phyloP scores from a whole-genome alignment of 306 rosid genomes.

The Quercus engelmannii region DNA sequence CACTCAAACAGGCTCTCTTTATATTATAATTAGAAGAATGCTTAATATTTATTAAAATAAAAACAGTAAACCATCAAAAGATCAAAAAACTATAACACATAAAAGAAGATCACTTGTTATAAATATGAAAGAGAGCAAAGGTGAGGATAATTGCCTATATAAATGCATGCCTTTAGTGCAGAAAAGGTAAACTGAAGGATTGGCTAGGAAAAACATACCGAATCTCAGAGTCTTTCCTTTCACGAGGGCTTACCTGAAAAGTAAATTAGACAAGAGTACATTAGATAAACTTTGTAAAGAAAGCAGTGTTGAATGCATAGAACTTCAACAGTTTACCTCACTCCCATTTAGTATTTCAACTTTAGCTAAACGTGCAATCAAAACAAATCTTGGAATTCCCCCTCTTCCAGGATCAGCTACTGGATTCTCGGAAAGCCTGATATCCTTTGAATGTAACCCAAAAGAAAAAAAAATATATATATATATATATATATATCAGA shows the following conservation, averaged over 20 bases:
- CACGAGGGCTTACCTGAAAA: constrained; percentile 70
- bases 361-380: constrained; percentile 76
- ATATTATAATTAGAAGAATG: background rate
- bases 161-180: background rate
- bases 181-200: background rate
- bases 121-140: background rate
- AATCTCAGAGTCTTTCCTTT: constrained; percentile 95
- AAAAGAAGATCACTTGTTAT: background rate
- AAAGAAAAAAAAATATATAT: background rate
- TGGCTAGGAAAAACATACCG: constrained; percentile 46
- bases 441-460: constrained; percentile 51
- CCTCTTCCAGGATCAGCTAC: constrained; percentile 69
- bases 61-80: background rate
- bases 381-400: constrained; percentile 73
- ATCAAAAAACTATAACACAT: background rate
- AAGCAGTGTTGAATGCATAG: constrained; percentile 7
- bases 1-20: background rate
- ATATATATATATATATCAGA: constrained; percentile 8
- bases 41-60: background rate
- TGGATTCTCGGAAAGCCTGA: constrained; percentile 87
- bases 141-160: background rate
- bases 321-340: constrained; percentile 54
- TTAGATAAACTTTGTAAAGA: constrained; percentile 7
- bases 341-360: constrained; percentile 79
- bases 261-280: constrained; percentile 15